Percentiles rank a stretch among this genome's conserved stretches.
phyloP scores from a whole-genome alignment of 345 rosid species.

The Cardiospermum halicacabum region DNA sequence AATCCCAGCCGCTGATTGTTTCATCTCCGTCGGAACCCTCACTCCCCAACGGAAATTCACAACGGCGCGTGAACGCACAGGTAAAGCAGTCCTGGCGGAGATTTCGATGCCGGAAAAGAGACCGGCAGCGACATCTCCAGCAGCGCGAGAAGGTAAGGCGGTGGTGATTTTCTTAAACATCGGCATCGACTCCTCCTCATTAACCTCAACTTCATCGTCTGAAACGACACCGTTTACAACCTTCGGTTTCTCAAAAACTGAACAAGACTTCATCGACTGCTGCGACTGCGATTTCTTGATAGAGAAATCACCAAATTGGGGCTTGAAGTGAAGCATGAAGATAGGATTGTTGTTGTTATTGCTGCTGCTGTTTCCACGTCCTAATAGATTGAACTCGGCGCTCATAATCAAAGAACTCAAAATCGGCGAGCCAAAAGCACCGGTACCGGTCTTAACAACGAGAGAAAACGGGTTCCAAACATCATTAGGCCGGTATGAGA shows the following conservation, averaged over 20 bases:
- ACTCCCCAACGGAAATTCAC: constrained; percentile 90
- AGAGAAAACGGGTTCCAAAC: constrained; percentile 82
- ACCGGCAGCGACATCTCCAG: constrained; percentile 38
- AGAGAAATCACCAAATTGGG: constrained; percentile 81
- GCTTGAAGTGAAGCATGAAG: constrained; percentile 94
- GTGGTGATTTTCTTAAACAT: constrained; percentile 39
- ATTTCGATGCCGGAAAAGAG: constrained; percentile 61
- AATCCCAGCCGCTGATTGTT: constrained; percentile 39
- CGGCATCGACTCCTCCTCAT: constrained; percentile 58
- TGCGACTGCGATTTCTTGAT: constrained; percentile 80
- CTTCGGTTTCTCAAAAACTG: constrained; percentile 29
- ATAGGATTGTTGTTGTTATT: too few species aligned
- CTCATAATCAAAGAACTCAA: constrained; percentile 82
- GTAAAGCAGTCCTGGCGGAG: constrained; percentile 66
- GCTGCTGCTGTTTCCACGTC: constrained; percentile 51
- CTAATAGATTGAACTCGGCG: constrained; percentile 76
- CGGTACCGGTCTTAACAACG: constrained; percentile 76
- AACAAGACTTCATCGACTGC: too few species aligned
- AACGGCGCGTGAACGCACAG: constrained; percentile 58
- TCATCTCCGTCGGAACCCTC: constrained; percentile 66
- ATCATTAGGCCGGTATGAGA: constrained; percentile 94
- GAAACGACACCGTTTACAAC: constrained; percentile 26
- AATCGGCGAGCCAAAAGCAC: constrained; percentile 72
- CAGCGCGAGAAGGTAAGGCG: constrained; percentile 28
- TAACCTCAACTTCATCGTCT: constrained; percentile 59